phyloP scores from a whole-genome alignment of 352 stramenopile genomes.

The Phytophthora capsici region DNA sequence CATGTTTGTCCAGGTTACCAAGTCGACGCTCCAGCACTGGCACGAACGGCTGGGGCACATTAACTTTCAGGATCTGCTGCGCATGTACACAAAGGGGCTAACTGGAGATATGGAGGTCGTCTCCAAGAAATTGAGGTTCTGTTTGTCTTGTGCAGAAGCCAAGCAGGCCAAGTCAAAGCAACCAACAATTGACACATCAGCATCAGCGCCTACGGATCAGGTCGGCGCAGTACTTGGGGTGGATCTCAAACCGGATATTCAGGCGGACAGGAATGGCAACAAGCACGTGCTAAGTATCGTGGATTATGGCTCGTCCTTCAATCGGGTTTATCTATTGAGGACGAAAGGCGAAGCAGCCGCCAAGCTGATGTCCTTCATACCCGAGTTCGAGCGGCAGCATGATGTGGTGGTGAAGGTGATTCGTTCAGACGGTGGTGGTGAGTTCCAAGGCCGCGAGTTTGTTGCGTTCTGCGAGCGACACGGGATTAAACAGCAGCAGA shows the following conservation, averaged over 20 bases:
- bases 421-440: slow-evolving; percentile 1
- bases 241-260: slow-evolving; percentile 15
- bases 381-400: slow-evolving; percentile 3
- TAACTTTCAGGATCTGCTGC: slow-evolving; percentile 10
- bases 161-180: slow-evolving; percentile 12
- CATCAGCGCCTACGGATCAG: slow-evolving; percentile 6
- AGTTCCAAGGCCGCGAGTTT: background rate
- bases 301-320: slow-evolving; percentile 18
- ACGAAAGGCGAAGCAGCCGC: slow-evolving; percentile 3
- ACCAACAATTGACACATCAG: slow-evolving; percentile 9
- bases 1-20: background rate
- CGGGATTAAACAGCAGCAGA: slow-evolving; percentile 1
- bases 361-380: background rate
- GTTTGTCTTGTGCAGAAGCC: slow-evolving; percentile 14
- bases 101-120: background rate
- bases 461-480: background rate
- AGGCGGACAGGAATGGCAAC: slow-evolving; percentile 4
- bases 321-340: slow-evolving; percentile 12
- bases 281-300: slow-evolving; percentile 20
- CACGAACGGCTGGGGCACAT: slow-evolving; percentile 10
- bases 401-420: background rate
- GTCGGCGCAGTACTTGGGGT: slow-evolving; percentile 13
- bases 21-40: background rate
- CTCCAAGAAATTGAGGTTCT: slow-evolving; percentile 6
- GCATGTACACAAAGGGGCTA: background rate